These are phyloP conservation scores for Pyrenochaeta sp. DNA, from an alignment of 2,329 filamentous ascomycete species.

Conservation along the genomic window DNA sequence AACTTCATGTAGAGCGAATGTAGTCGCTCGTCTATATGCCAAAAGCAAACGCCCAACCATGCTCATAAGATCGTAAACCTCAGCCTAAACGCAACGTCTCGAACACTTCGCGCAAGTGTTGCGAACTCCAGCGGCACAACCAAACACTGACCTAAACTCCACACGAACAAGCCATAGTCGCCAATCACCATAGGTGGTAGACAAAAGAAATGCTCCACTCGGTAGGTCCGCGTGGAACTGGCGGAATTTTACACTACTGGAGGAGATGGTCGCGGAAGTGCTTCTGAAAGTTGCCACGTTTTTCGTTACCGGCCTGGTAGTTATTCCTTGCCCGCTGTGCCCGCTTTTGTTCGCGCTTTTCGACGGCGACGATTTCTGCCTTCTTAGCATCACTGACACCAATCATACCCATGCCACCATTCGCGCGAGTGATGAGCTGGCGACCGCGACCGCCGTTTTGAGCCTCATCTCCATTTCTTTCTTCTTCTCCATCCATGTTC, in stretches of 20 bases:
- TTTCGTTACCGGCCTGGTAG: conserved; percentile 74
- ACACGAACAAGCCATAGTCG: background rate
- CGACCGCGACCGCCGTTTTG: conserved; percentile 43
- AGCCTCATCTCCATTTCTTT: conserved; percentile 14
- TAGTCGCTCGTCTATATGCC: background rate
- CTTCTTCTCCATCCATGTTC: conserved; percentile 37
- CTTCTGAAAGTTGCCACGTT: conserved; percentile 79
- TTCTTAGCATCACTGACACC: conserved; percentile 81
- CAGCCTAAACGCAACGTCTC: no score
- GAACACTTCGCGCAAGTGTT: no score
- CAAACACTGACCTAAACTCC: background rate
- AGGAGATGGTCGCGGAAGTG: conserved; percentile 70
- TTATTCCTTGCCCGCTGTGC: conserved; percentile 67
- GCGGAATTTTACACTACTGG: conserved; percentile 49
- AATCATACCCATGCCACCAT: conserved; percentile 78
- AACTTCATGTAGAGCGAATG: background rate
- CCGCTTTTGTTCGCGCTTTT: conserved; percentile 73
- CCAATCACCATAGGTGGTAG: background rate
- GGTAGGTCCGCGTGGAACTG: background rate
- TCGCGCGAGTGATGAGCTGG: conserved; percentile 67
- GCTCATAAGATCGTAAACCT: background rate
- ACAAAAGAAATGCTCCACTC: background rate
- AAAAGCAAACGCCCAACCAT: background rate
- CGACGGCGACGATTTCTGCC: conserved; percentile 69
- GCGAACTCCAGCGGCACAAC: no score